Percentiles rank a stretch among this genome's conserved stretches.
phyloP scores from a whole-genome alignment of 78 protist genomes.

The Monosiga brevicollis region DNA sequence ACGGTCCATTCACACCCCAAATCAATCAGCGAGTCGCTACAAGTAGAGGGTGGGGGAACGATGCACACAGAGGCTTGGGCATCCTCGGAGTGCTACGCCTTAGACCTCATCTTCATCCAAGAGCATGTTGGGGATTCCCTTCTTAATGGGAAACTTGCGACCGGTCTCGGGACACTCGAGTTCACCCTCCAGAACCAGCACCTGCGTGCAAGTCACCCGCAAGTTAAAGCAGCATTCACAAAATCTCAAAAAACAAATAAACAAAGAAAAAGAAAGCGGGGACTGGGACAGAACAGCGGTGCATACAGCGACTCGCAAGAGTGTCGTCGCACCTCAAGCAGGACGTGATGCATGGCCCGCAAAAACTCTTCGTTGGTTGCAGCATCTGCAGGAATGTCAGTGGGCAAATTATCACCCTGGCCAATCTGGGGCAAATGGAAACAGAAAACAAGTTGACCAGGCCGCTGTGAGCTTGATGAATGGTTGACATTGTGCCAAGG shows the following conservation, averaged over 20 bases:
- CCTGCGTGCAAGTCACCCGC: neutral
- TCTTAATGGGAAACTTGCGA: neutral
- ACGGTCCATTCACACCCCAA: no score
- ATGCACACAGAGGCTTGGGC: no score
- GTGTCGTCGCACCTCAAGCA: neutral
- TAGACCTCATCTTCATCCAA: constrained; percentile 1
- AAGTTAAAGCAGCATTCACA: neutral
- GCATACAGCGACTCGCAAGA: neutral
- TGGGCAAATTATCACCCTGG: neutral
- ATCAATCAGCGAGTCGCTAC: no score
- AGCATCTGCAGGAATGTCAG: neutral
- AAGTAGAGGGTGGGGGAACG: no score
- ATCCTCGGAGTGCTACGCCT: no score
- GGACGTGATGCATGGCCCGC: constrained; percentile 10
- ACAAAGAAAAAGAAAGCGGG: neutral
- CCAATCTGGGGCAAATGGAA: neutral
- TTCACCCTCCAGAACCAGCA: neutral
- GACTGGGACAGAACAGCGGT: neutral
- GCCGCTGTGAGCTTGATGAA: neutral
- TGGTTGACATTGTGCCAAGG: no score
- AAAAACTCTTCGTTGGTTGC: constrained; percentile 10
- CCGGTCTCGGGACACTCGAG: constrained; percentile 17
- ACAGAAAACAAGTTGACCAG: no score
- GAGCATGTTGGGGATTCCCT: constrained; percentile 15
- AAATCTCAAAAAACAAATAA: neutral